Evolutionary conservation across 1,284 basidiomycete genomes (phyloP), one percentile per base, ranked within the genome.

Genomic region (Schizophyllum commune): DNA sequence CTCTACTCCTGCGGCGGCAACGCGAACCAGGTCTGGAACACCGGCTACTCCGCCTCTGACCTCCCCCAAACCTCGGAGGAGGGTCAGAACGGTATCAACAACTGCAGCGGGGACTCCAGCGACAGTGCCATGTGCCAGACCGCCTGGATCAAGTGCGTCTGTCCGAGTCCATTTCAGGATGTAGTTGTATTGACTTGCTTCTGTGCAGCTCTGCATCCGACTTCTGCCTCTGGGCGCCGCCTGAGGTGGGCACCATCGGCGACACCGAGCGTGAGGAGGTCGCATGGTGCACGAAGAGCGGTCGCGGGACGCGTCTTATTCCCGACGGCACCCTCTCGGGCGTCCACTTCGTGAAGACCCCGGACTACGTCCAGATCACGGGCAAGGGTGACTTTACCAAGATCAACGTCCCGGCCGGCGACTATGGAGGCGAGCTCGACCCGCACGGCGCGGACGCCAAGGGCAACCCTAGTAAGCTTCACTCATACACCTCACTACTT

Each of bases 271-370:
- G 79, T 52, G 78, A 83, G 59, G 83, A 82, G 63, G 85, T 92
- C n/a, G 83, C 88, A 0, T 92, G 83, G 79, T 92, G 89, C 76
- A 88, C 87, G 47, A 85, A 83, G 69, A 78, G 80, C 58, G 83
- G 85, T 17, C 80, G 79, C 61, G 88, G 89, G 7, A 77, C 85
- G 0, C 86, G 89, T 57, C 70, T 81, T 32, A 87, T 91, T 22
- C 86, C 86, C 55, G 72, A 78, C 17, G 84, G 84, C 21, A 76
- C 86, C 6, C 75, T 91, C 63, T 75, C 78, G 33, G 88, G 86
- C 65, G 79, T 88, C 1, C 87, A 90, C 70, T 84, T 85, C 69
- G 82, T 88, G 63, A 77, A 79, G 70, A 86, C 86, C 0, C 79
- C 79, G 11, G 79, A 85, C 66, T 91, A 90, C 69, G 75, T 89